Evolutionary conservation across 208 protist species (phyloP).

Genomic region (Trypanosoma vivax): DNA sequence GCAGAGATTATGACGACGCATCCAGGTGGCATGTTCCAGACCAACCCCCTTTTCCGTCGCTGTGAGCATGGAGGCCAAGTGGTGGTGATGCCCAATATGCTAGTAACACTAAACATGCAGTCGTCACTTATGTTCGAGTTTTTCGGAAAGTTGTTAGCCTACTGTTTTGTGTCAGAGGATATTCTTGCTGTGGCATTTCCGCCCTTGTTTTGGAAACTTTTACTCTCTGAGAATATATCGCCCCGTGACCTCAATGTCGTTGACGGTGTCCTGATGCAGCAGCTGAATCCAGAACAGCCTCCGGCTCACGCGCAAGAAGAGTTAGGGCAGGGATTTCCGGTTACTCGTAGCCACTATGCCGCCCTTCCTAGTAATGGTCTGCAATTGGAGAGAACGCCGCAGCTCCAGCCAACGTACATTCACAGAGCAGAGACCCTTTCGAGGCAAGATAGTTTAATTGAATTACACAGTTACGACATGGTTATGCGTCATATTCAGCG

Average conservation of each 20-base stretch:
- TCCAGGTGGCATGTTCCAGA: constrained; percentile 68
- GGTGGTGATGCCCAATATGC: constrained; percentile 69
- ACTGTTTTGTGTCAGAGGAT: constrained; percentile 86
- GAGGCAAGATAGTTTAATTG: constrained; percentile 46
- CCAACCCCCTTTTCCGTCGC: constrained; percentile 86
- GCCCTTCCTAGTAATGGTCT: constrained; percentile 34
- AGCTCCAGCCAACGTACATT: constrained; percentile 46
- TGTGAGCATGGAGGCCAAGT: constrained; percentile 54
- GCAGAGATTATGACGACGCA: constrained; percentile 85
- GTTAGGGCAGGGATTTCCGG: constrained; percentile 78
- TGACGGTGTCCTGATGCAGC: constrained; percentile 48
- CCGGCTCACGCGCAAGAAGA: constrained; percentile 65
- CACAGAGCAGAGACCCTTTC: constrained; percentile 49
- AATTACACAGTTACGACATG: constrained; percentile 59
- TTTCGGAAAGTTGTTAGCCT: constrained; percentile 90
- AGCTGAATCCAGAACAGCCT: constrained; percentile 51
- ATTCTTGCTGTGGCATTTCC: constrained; percentile 90
- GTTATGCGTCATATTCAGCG: constrained; percentile 67
- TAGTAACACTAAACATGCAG: constrained; percentile 44
- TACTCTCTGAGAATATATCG: constrained; percentile 64
- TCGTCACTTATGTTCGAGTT: constrained; percentile 89
- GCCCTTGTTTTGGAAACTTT: constrained; percentile 89
- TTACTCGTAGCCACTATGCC: constrained; percentile 45
- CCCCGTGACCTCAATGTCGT: constrained; percentile 53
- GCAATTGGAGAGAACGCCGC: constrained; percentile 22